Evolutionary conservation across 1,139 yeast species (phyloP), one percentile per base, ranked within the genome.

Genomic region (Candida sp.): DNA sequence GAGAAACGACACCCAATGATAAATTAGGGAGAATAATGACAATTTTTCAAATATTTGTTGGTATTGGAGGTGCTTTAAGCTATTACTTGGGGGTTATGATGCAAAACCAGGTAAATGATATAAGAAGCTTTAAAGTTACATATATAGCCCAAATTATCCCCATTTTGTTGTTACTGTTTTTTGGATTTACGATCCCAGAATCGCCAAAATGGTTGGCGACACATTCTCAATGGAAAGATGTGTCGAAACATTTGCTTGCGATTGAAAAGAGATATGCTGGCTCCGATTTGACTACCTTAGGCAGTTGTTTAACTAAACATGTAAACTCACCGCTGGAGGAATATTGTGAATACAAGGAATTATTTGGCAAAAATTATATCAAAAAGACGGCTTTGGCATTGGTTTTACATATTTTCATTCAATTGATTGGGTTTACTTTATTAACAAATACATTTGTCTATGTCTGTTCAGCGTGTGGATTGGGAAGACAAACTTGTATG

Each of bases 201-300:
- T 62, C 70, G 3, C 75, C 75, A 5, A 60, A 59, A 48, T 66
- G 70, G 68, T 51, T 66, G 27, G 73, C 71, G 1, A 47, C 61
- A 0, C 54, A 61, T 36, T 52, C 58, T 1, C 56, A 58, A 40
- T 70, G 74, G 73, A 46, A 41, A 2, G 53, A 53, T 12, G 75
- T 73, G 33, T 66, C 68, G 2, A 55, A 54, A 43, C 60, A 53
- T 22, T 45, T 60, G 39, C 55, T 54, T 30, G 47, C 54, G 47
- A 47, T 48, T 30, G 51, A 45, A 41, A 45, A 41, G 19, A 42
- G 44, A 33, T 43, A 47, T 6, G 40, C 46, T 4, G 22, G 19
- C n/a, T 22, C 22, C n/a, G 39, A 39, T 21, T 29, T 22, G 9
- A 39, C 34, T 15, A 30, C 38, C 11, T 35, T 33, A 34, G 33